Conservation (phyloP, 352 stramenopile genomes). For the Globisporangium nagaii region DNA sequence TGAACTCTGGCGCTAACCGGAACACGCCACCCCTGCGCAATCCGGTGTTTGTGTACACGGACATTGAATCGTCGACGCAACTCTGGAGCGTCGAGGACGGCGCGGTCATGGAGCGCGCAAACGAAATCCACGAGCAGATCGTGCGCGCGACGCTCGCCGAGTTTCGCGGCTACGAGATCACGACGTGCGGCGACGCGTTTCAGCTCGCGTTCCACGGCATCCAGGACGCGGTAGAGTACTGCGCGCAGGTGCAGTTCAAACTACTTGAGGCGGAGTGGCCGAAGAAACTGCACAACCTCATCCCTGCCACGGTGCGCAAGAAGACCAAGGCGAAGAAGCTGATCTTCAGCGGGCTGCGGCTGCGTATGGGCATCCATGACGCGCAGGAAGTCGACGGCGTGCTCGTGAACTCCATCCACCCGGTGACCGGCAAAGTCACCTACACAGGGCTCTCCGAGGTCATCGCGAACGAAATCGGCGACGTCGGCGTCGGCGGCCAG, state of each 20-base stretch:
- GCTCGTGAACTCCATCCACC: conserved; percentile 42
- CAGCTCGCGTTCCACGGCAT: conserved; percentile 55
- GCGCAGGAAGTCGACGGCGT: conserved; percentile 32
- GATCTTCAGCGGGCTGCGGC: conserved; percentile 41
- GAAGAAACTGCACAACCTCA: conserved; percentile 35
- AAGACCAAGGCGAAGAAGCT: conserved; percentile 36
- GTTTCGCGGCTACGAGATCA: conserved; percentile 54
- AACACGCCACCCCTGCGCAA: conserved; percentile 23
- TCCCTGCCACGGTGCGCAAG: conserved; percentile 21
- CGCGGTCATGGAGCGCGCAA: conserved; percentile 34
- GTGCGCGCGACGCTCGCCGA: conserved; percentile 28
- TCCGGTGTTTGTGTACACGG: conserved; percentile 63
- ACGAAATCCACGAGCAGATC: conserved; percentile 52
- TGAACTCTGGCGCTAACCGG: conserved; percentile 7
- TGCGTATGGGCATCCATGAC: conserved; percentile 60
- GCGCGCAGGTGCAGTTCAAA: conserved; percentile 42
- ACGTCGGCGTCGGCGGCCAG: conserved; percentile 41
- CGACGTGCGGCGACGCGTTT: conserved; percentile 50
- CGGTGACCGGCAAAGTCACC: conserved; percentile 40
- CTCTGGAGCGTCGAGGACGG: conserved; percentile 36
- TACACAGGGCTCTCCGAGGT: conserved; percentile 56
- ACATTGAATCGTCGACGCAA: conserved; percentile 54
- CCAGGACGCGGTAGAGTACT: conserved; percentile 53
- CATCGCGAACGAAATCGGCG: conserved; percentile 43
- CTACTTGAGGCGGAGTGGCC: conserved; percentile 34